These are phyloP conservation scores for Elaeis oleifera DNA, from an alignment of 202 grass and related monocot genomes.

Conservation along the genomic window DNA sequence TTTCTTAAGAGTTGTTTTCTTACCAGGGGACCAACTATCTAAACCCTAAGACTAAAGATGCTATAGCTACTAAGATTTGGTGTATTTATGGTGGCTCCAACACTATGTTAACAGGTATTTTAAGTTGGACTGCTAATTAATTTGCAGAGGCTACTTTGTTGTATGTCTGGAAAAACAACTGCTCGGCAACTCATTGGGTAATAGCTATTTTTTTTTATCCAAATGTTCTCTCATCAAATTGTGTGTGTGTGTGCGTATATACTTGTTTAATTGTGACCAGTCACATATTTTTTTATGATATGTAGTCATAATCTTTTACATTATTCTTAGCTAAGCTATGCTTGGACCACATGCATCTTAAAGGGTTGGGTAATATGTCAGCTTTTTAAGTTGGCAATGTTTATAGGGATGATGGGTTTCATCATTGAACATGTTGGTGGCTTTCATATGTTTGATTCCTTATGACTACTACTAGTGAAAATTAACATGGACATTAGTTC, in stretches of 20 bases:
- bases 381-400: slow-evolving; percentile 64
- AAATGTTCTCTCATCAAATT: not conserved
- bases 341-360: slow-evolving; percentile 53
- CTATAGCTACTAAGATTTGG: slow-evolving; percentile 55
- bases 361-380: slow-evolving; percentile 81
- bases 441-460: no score
- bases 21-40: no score
- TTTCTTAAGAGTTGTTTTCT: no score
- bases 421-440: slow-evolving; percentile 83
- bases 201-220: not conserved
- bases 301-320: slow-evolving; percentile 6
- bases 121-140: no score
- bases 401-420: slow-evolving; percentile 92
- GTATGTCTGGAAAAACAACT: no score
- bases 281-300: not conserved
- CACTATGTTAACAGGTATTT: slow-evolving; percentile 91
- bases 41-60: slow-evolving; percentile 13
- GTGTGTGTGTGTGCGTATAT: no score
- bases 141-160: no score
- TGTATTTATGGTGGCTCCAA: slow-evolving; percentile 89
- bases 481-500: no score
- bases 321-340: slow-evolving; percentile 72
- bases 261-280: no score
- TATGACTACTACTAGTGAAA: not conserved
- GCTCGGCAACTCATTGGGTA: no score